Base-by-base conservation (phyloP, 225 moss, liverwort and hornwort genomes). In the Marchantia polymorpha region DNA sequence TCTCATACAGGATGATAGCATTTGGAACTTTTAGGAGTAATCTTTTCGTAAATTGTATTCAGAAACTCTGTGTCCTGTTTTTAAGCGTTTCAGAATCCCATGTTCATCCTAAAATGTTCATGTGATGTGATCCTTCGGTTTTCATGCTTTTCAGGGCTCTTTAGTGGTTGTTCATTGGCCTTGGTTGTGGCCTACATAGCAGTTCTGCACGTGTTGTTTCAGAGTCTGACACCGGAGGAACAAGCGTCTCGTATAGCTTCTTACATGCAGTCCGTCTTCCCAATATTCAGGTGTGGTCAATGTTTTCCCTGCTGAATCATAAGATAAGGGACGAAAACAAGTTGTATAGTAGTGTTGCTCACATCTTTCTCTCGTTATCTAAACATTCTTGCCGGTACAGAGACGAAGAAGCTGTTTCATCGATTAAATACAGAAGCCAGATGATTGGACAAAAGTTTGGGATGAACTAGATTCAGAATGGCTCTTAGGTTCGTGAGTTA, bases 221-320 rank as follows among this genome's bases (percentile, higher is more conserved):
- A 66, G 77, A 80, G 69, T 50, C 51, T 84, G 60, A 54, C 78
- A 12, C 77, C 79, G 7, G 59, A 77, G 26, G 80, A 84, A 46
- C 66, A 49, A 71, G 29, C 77, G 72, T 68, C 61, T 54, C 71
- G 75, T 64, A 74, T 27, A 53, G 53, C 22, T 25, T 20, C 26
- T 39, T 86, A 88, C 79, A 80, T 87, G 81, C 78, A 78, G 4
- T 80, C 86, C 49, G 83, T 90, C 79, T 90, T 86, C 76, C 90
- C 88, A 30, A 80, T 85, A 64, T 88, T 88, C 83, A 85, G 88
- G 88, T 87, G 11, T 20, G 82, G 63, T 58, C 17, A 58, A 72
- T 12, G 11, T 51, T 51, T 23, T 27, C 17, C 25, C n/a, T 58
- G n/a, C 16, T 63, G 13, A 25, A 1, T 65, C 29, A 39, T 5